Base-by-base conservation (phyloP, 352 stramenopile genomes). In the Phytophthora nicotianae region DNA sequence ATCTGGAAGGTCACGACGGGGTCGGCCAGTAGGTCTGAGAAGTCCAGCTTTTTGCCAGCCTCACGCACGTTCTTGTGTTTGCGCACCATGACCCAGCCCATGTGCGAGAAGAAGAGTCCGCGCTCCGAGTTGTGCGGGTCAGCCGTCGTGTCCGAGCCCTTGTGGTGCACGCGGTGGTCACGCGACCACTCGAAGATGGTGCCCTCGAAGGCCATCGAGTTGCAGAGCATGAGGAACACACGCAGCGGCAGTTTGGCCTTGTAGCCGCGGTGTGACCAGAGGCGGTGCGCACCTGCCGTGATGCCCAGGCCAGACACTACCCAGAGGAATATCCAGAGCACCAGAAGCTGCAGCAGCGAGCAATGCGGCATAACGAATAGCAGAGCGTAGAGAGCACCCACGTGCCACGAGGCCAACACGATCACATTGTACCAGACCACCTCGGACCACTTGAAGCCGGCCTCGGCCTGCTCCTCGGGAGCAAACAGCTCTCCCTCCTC, bases 61-160 rank as follows among this genome's bases (percentile, higher is more conserved):
- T 38, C 50, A 17, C 60, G 65, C 27, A 89, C 90, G 65, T 96
- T 94, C 8, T 88, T 82, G 83, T 99, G 91, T 79, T 99, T 99
- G 79, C 98, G 98, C 20, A 99, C 86, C 74, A 99, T 98, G 37
- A 99, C 81, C 97, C 97, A 99, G 59, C 97, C 97, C 86, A 99
- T 98, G 83, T 99, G 97, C 11, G 97, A 94, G 72, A 98, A 99
- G 83, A 99, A 99, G 77, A 99, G 99, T 27, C 97, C 97, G 20
- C 96, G 86, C 26, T 78, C 90, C 50, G 97, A 97, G 80, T 99
- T 98, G 88, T 99, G 97, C 52, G 93, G 93, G 65, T 97, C 91
- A 2, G 77, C 77, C 13, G 94, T 95, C 48, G 96, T 98, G 80
- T 99, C 96, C 24, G 94, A 98, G 69, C 97, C 95, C 79, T 99